Conservation (phyloP, 257 asterid genomes). For the Cordia subcordata region DNA sequence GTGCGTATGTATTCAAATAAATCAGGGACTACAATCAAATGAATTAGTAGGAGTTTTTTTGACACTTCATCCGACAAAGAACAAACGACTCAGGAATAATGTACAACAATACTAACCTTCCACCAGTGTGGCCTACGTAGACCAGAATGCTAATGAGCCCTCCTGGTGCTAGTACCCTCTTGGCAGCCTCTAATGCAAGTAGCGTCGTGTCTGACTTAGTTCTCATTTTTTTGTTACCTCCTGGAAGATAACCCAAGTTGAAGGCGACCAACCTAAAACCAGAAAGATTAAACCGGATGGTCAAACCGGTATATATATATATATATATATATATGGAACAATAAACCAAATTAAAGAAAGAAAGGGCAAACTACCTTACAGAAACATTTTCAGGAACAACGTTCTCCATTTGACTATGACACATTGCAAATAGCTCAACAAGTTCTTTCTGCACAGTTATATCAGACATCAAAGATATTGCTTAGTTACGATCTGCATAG, state of each 20-base stretch:
- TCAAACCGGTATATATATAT: no score
- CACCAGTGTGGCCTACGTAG: slow-evolving; percentile 80
- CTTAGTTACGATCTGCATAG: no score
- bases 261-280: slow-evolving; percentile 73
- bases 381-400: slow-evolving; percentile 52
- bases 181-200: slow-evolving; percentile 74
- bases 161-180: slow-evolving; percentile 53
- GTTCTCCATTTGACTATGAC: slow-evolving; percentile 88
- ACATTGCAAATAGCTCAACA: slow-evolving; percentile 73
- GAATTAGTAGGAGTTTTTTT: no score
- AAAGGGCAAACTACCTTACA: slow-evolving; percentile 47
- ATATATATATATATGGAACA: no score
- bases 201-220: slow-evolving; percentile 62
- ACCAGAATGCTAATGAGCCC: slow-evolving; percentile 85
- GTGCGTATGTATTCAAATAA: no score
- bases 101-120: slow-evolving; percentile 46
- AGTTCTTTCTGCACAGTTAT: slow-evolving; percentile 63
- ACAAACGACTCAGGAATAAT: neutral
- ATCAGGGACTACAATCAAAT: no score
- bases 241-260: slow-evolving; percentile 97
- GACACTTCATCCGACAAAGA: no score
- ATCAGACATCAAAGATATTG: slow-evolving; percentile 11
- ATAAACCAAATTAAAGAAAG: neutral
- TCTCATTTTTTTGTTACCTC: slow-evolving; percentile 68
- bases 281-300: neutral